Evolutionary conservation across 2,329 filamentous ascomycete genomes (phyloP).

Genomic region (Cladorrhinum sp.): DNA sequence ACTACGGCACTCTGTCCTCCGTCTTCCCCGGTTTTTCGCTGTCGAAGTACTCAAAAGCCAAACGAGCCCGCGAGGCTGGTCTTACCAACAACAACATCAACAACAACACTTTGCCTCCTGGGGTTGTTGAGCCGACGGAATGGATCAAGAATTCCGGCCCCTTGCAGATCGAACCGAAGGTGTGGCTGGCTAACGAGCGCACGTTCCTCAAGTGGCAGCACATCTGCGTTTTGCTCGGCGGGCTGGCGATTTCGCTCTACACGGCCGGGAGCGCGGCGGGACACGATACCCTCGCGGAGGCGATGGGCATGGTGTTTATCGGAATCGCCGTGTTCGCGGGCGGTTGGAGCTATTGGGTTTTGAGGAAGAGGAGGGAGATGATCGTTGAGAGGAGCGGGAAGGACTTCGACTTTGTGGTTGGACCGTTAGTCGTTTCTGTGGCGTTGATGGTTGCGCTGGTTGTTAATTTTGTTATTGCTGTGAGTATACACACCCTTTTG

Average conservation of each 20-base stretch:
- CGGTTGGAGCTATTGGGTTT: slow-evolving; percentile 82
- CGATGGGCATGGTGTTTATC: slow-evolving; percentile 80
- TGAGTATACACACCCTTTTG: slow-evolving; percentile 42
- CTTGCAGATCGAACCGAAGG: slow-evolving; percentile 91
- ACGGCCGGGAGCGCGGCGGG: slow-evolving; percentile 66
- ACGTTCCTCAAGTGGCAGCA: slow-evolving; percentile 99
- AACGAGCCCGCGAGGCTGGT: slow-evolving; percentile 45
- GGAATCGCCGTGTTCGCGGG: slow-evolving; percentile 78
- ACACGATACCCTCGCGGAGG: slow-evolving; percentile 71
- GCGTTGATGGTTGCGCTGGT: slow-evolving; percentile 75
- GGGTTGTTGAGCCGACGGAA: slow-evolving; percentile 76
- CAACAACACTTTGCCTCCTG: slow-evolving; percentile 79
- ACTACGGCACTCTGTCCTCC: slow-evolving; percentile 60
- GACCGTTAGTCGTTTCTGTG: slow-evolving; percentile 77
- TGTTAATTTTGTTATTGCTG: slow-evolving; percentile 87
- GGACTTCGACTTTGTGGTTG: slow-evolving; percentile 87
- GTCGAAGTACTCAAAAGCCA: slow-evolving; percentile 67
- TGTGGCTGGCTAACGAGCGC: slow-evolving; percentile 97
- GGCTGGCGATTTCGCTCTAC: slow-evolving; percentile 79
- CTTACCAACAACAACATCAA: slow-evolving; percentile 21
- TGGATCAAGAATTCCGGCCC: slow-evolving; percentile 96
- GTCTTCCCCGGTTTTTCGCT: slow-evolving; percentile 81
- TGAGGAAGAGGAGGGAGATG: slow-evolving; percentile 70
- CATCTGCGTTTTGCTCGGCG: slow-evolving; percentile 82
- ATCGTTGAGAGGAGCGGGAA: slow-evolving; percentile 83